Conservation (phyloP, 108 stramenopile species). For the Cylindrotheca closterium region DNA sequence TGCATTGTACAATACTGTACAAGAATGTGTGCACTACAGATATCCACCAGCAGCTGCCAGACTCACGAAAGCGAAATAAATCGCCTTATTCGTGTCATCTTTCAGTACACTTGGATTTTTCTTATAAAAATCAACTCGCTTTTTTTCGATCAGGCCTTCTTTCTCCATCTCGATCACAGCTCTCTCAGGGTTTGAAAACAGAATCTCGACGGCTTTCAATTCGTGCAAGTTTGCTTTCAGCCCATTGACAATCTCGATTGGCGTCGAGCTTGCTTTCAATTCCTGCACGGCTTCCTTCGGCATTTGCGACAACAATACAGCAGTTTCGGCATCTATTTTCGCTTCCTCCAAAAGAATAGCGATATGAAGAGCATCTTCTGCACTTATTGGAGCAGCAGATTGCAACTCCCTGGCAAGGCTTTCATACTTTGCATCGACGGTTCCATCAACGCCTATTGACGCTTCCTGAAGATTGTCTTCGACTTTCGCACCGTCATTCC, state of each 20-base stretch:
- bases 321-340: constrained; percentile 51
- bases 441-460: neutral
- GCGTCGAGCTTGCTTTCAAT: constrained; percentile 14
- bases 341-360: constrained; percentile 44
- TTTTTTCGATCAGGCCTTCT: constrained; percentile 67
- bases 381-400: constrained; percentile 1
- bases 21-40: no score
- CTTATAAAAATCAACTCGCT: constrained; percentile 52
- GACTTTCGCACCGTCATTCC: no score
- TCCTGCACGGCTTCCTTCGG: constrained; percentile 21
- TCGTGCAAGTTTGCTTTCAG: constrained; percentile 59
- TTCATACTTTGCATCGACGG: neutral
- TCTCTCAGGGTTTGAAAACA: constrained; percentile 58
- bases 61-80: constrained; percentile 63
- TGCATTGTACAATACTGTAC: no score
- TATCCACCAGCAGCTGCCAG: constrained; percentile 56
- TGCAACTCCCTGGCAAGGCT: constrained; percentile 1
- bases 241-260: constrained; percentile 44
- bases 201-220: constrained; percentile 50
- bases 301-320: constrained; percentile 53
- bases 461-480: neutral
- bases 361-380: constrained; percentile 56
- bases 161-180: constrained; percentile 61
- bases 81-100: constrained; percentile 51
- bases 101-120: constrained; percentile 60